phyloP scores from a whole-genome alignment of 2,329 filamentous ascomycete genomes.

The Colletotrichum kahawae region DNA sequence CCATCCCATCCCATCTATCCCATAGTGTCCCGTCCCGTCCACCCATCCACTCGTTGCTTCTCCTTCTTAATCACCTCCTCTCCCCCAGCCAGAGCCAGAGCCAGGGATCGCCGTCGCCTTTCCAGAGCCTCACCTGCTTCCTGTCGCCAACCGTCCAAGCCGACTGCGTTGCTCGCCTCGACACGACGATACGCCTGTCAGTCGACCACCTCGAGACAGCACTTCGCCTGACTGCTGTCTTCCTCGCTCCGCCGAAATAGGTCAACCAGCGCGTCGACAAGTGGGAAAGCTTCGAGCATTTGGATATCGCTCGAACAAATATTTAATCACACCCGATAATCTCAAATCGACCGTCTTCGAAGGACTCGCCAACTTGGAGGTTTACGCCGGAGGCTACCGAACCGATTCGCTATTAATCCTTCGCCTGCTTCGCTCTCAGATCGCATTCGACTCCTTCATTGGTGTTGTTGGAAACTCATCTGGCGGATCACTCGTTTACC shows the following conservation, averaged over 20 bases:
- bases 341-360: not conserved
- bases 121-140: slow-evolving; percentile 5
- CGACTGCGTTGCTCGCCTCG: not conserved
- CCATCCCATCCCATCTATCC: not conserved
- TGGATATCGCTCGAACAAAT: not conserved
- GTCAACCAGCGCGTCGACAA: not conserved
- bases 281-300: not conserved
- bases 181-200: not conserved
- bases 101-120: slow-evolving; percentile 5
- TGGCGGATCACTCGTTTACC: slow-evolving; percentile 13
- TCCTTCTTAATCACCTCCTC: not conserved
- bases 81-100: not conserved
- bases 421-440: not conserved
- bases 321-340: not conserved
- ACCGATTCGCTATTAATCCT: not conserved
- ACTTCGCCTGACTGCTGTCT: not conserved
- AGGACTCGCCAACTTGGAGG: not conserved
- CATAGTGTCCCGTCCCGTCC: not conserved
- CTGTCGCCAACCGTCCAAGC: not conserved
- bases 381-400: not conserved
- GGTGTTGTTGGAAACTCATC: not conserved
- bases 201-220: not conserved
- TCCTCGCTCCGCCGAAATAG: not conserved
- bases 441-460: not conserved
- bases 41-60: not conserved